Conservation (phyloP, 179 eudicot genomes). For the Sideroxylon spinosum region DNA sequence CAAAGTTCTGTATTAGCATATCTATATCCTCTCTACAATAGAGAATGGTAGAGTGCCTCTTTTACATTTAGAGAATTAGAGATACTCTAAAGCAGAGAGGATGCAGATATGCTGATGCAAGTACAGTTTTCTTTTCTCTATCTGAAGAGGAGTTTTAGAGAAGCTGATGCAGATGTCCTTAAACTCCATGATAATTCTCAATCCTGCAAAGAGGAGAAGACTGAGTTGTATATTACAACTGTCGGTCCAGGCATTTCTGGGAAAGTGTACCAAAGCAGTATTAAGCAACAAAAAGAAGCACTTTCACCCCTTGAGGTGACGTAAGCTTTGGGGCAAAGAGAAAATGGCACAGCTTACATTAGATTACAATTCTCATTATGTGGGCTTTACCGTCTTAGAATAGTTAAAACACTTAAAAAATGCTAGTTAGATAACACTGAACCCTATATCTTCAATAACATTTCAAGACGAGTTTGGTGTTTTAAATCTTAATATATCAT, state of each 20-base stretch:
- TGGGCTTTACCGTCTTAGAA: not conserved
- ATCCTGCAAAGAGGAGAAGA: slow-evolving; percentile 1
- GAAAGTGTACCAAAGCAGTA: not conserved
- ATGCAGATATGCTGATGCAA: no score
- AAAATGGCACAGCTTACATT: not conserved
- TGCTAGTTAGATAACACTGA: not conserved
- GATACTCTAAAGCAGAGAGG: no score
- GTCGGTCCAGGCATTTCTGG: not conserved
- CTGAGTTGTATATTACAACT: not conserved
- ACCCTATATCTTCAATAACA: not conserved
- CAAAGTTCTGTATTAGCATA: no score
- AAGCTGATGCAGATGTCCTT: no score
- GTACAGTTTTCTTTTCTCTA: no score
- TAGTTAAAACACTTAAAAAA: slow-evolving; percentile 2
- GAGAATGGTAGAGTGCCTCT: no score
- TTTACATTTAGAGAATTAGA: no score
- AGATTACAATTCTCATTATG: slow-evolving; percentile 5
- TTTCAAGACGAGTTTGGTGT: not conserved
- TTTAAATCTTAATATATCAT: not conserved
- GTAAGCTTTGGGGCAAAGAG: not conserved
- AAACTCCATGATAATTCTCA: not conserved
- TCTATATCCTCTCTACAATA: no score
- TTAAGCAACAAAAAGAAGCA: slow-evolving; percentile 1
- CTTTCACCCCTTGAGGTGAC: not conserved
- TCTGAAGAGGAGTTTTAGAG: no score